Evolutionary conservation across 768 basidiomycete species (phyloP), one percentile per base, ranked within the genome.

Genomic region (Pluteus cervinus): DNA sequence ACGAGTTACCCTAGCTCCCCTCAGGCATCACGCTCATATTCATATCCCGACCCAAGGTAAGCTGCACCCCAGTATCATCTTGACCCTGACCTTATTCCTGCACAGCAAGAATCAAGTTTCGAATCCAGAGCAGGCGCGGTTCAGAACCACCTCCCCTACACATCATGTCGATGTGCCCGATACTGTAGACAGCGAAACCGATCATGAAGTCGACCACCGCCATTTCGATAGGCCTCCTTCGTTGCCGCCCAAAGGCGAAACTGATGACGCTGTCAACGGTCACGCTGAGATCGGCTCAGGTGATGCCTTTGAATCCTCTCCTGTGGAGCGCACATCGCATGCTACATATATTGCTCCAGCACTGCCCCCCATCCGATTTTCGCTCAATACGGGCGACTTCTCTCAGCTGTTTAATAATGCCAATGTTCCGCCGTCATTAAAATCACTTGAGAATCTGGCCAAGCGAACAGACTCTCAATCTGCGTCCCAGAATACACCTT

Each of bases 281-380:
- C 21, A 12, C 10, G 39, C 32, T 24, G 16, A 23, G n/a, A 18
- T 23, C 14, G 23, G 22, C 24, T 11, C 24, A 11, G 39, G 25
- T 25, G 23, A 16, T 9, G 26, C 29, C 18, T 41, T 36, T 7
- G 62, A 61, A 33, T 31, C 37, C 8, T 75, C 77, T 2, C 75
- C 79, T 0, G 74, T 85, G 21, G 76, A 86, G 52, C 73, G 69
- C 29, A 77, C 73, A 8, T 79, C 81, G 6, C 74, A 73, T 49
- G 67, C 84, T 5, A 88, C 88, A 14, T 85, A 84, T 55, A 86
- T 89, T 33, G 85, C 87, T 0, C 90, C 91, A 25, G 86, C 88
- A 3, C 66, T 92, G 20, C 90, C 90, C 3, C 88, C 88, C 0
- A 91, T 94, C 51, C 79, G 87, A n/a, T 84, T 94, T 56, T 93